These are phyloP conservation scores for Elaeagnus macrophylla DNA, from an alignment of 306 rosid genomes.

Conservation along the genomic window DNA sequence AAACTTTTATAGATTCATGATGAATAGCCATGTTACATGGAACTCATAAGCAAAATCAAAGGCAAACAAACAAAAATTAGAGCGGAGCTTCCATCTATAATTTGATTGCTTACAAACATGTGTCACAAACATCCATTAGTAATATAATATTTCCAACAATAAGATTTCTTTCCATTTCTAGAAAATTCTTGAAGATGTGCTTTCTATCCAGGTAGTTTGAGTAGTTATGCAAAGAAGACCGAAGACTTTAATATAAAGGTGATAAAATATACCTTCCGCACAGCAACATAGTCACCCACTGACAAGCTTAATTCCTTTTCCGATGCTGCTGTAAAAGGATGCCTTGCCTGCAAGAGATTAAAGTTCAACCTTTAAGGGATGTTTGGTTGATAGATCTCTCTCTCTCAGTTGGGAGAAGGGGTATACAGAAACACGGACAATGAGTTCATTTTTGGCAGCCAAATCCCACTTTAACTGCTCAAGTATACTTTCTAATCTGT, in stretches of 20 bases:
- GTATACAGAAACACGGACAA: too few relatives aligned
- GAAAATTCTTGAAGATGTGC: not conserved
- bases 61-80: not conserved
- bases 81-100: not conserved
- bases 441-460: too few relatives aligned
- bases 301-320: slow-evolving; percentile 90
- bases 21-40: not conserved
- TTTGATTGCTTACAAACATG: not conserved
- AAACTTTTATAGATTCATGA: not conserved
- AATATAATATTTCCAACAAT: not conserved
- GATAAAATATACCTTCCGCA: slow-evolving; percentile 62
- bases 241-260: not conserved
- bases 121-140: not conserved
- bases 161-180: not conserved
- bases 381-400: not conserved
- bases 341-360: slow-evolving; percentile 61
- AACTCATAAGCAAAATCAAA: not conserved
- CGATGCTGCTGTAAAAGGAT: slow-evolving; percentile 51
- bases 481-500: slow-evolving; percentile 4
- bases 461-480: not conserved
- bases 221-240: not conserved
- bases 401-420: not conserved
- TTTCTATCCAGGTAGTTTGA: not conserved
- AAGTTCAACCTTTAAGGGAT: not conserved
- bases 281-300: slow-evolving; percentile 79